phyloP scores from a whole-genome alignment of 768 basidiomycete genomes.

The Neoboletus magnificus region DNA sequence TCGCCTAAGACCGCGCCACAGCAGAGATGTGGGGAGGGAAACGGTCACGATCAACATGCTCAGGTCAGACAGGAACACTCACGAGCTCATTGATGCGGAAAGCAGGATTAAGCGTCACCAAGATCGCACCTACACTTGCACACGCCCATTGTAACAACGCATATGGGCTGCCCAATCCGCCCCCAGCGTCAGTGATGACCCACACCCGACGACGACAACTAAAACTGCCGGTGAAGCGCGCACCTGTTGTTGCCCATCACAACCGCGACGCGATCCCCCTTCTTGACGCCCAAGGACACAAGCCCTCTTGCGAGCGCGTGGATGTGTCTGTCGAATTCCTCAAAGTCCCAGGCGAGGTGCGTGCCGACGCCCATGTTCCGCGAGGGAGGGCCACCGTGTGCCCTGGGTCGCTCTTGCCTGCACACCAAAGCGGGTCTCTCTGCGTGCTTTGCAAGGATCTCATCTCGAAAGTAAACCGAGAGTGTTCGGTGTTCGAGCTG shows the following conservation, averaged over 20 bases:
- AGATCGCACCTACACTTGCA: slow-evolving; percentile 77
- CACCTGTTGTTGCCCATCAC: slow-evolving; percentile 87
- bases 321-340: slow-evolving; percentile 65
- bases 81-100: slow-evolving; percentile 73
- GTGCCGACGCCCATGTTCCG: slow-evolving; percentile 45
- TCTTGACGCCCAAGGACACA: slow-evolving; percentile 61
- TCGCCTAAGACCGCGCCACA: slow-evolving; percentile 40
- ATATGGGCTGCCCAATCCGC: slow-evolving; percentile 52
- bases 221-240: neutral
- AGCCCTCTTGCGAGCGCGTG: slow-evolving; percentile 69
- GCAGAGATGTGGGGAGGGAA: neutral
- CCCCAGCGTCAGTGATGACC: neutral
- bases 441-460: slow-evolving; percentile 49
- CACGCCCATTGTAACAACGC: slow-evolving; percentile 84
- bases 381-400: slow-evolving; percentile 60
- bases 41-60: neutral
- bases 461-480: slow-evolving; percentile 55
- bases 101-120: slow-evolving; percentile 82
- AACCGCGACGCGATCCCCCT: slow-evolving; percentile 75
- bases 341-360: slow-evolving; percentile 71
- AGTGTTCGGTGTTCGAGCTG: slow-evolving; percentile 57
- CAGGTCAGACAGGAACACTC: slow-evolving; percentile 17
- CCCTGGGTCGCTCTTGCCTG: slow-evolving; percentile 50
- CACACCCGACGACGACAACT: neutral
- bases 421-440: slow-evolving; percentile 63